These are phyloP conservation scores for Solanum tacnaense DNA, from an alignment of 257 asterid genomes.

Conservation along the genomic window DNA sequence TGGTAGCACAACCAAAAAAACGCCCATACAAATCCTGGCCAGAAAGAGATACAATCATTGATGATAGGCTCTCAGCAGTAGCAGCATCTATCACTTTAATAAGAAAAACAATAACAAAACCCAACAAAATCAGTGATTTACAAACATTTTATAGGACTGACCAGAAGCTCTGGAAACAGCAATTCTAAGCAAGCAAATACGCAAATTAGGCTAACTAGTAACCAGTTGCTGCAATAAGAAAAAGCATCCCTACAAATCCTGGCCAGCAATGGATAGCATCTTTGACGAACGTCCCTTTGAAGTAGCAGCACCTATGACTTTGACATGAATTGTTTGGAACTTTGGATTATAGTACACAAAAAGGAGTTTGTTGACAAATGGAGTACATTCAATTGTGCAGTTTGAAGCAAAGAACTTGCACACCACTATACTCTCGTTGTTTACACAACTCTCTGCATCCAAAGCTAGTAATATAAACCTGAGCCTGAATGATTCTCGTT, in stretches of 20 bases:
- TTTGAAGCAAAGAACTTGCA: background rate
- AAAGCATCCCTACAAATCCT: background rate
- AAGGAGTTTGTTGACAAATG: background rate
- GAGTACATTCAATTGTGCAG: background rate
- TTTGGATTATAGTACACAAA: background rate
- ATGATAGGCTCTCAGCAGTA: no score
- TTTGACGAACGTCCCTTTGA: background rate
- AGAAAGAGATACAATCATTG: background rate
- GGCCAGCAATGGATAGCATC: background rate
- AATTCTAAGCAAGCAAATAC: conserved; percentile 1
- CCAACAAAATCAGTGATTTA: background rate
- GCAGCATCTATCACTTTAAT: background rate
- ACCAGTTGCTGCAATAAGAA: background rate
- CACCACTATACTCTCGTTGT: background rate
- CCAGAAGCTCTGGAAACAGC: background rate
- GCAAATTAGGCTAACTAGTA: background rate
- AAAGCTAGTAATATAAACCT: conserved; percentile 52
- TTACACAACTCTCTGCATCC: conserved; percentile 21
- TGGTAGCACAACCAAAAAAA: background rate
- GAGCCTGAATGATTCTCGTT: conserved; percentile 54
- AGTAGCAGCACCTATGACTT: background rate
- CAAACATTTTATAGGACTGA: background rate
- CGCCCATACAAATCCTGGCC: background rate
- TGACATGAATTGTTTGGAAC: background rate
- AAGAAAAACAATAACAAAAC: background rate